Evolutionary conservation across 352 stramenopile species (phyloP), one percentile per base, ranked within the genome.

Genomic region (Phytophthora aleatoria): DNA sequence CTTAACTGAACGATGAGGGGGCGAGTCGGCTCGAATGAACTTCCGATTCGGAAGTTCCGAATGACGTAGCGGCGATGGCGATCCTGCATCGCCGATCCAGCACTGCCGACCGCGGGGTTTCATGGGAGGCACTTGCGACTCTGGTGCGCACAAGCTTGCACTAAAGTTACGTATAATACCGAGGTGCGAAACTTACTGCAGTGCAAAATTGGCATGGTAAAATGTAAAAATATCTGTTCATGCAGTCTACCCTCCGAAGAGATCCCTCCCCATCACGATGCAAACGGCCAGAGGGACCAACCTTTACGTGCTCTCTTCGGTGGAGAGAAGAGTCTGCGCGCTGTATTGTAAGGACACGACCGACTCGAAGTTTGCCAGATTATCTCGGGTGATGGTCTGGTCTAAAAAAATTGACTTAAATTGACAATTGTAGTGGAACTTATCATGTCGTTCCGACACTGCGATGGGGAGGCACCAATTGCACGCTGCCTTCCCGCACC

Each of bases 291-390:
- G 11, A 24, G 12, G 26, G 5, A 15, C 44, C 27, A 53, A 51
- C 16, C 48, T 47, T 47, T 62, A 50, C 48, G 57, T 52, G 39
- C 48, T 64, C 58, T 65, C 58, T 65, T 51, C 24, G 50, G 31
- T 36, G 31, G 31, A 36, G 31, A 36, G 31, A 36, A 36, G 31
- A 12, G 31, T 36, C 31, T 36, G 31, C 31, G 11, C 11, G 31
- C 8, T 33, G 28, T 20, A 36, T 36, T 36, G 31, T 36, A 36
- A 36, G 31, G 31, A 36, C 31, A 36, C 31, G 31, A 5, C 31
- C 6, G 31, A 12, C 31, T 36, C 31, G 31, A 36, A 36, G 31
- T 20, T 20, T 20, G 20, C 20, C 20, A 36, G 31, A 36, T 36
- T 36, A 36, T 36, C 31, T 36, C 31, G 31, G 28, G 31, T 12